These are phyloP conservation scores for Xylaria flabelliformis DNA, from an alignment of 495 filamentous ascomycete genomes.

Conservation along the genomic window DNA sequence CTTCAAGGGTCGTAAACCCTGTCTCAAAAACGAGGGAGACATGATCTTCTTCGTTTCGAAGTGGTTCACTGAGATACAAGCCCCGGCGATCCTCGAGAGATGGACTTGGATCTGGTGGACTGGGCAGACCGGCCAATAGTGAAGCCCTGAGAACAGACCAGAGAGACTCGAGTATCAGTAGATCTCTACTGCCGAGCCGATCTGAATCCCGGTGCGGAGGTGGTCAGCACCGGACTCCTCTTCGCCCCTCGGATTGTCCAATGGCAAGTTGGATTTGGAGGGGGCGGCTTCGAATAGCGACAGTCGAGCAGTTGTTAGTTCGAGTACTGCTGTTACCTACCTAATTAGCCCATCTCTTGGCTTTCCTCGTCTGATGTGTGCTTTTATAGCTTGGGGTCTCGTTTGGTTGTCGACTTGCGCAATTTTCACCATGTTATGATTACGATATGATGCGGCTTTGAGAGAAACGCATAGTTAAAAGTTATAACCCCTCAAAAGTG, in stretches of 20 bases:
- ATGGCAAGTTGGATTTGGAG: conserved; percentile 6
- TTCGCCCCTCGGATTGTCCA: conserved; percentile 15
- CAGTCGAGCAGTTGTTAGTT: conserved; percentile 2
- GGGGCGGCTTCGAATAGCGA: neutral
- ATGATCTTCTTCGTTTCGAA: neutral
- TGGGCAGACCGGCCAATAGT: conserved; percentile 24
- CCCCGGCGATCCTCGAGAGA: neutral
- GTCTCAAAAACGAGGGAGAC: neutral
- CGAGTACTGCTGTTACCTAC: neutral
- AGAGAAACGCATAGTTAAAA: neutral
- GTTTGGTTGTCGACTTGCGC: neutral
- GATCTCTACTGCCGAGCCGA: conserved; percentile 28
- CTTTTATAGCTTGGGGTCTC: neutral
- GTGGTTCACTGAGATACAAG: neutral
- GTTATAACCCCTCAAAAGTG: neutral
- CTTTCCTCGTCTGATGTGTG: neutral
- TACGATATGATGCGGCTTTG: neutral
- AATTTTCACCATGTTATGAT: neutral
- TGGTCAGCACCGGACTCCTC: conserved; percentile 24
- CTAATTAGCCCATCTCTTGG: conserved; percentile 11
- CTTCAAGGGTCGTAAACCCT: conserved; percentile 13
- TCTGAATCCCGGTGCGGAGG: conserved; percentile 26
- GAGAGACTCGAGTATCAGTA: neutral
- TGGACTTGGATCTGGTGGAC: neutral
- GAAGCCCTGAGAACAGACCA: neutral